Conservation (phyloP, 2,329 filamentous ascomycete species). For the Colletotrichum truncatum region DNA sequence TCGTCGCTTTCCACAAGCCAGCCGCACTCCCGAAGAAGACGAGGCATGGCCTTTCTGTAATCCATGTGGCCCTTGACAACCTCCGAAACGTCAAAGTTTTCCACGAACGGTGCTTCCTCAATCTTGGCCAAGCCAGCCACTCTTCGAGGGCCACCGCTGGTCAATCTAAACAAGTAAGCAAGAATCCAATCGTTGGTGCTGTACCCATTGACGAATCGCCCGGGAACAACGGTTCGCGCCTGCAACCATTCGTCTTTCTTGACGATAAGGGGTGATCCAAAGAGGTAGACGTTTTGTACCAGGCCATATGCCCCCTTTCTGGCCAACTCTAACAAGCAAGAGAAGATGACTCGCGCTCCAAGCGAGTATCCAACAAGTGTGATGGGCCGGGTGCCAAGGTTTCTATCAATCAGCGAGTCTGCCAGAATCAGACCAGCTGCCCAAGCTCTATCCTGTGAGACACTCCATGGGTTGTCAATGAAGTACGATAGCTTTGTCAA, state of each 20-base stretch:
- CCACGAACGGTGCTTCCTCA: conserved; percentile 79
- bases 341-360: conserved; percentile 91
- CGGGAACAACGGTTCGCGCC: conserved; percentile 84
- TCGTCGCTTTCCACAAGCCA: conserved; percentile 94
- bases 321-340: conserved; percentile 87
- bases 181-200: conserved; percentile 97
- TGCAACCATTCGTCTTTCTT: conserved; percentile 90
- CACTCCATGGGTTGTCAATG: conserved; percentile 98
- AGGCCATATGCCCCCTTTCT: conserved; percentile 85
- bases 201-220: conserved; percentile 95
- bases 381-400: conserved; percentile 88
- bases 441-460: conserved; percentile 92
- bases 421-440: conserved; percentile 91
- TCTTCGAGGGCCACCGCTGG: conserved; percentile 88
- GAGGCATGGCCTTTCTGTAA: conserved; percentile 92
- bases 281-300: conserved; percentile 94
- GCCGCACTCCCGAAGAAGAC: conserved; percentile 84
- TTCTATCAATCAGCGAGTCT: conserved; percentile 91
- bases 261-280: conserved; percentile 90
- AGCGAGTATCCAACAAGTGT: conserved; percentile 96
- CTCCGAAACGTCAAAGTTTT: conserved; percentile 90
- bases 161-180: conserved; percentile 94
- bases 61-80: conserved; percentile 94
- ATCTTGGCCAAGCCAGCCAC: conserved; percentile 86
- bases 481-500: conserved; percentile 94